Conservation (phyloP, 129 eudicot genomes). For the Kitagawia praeruptora region DNA sequence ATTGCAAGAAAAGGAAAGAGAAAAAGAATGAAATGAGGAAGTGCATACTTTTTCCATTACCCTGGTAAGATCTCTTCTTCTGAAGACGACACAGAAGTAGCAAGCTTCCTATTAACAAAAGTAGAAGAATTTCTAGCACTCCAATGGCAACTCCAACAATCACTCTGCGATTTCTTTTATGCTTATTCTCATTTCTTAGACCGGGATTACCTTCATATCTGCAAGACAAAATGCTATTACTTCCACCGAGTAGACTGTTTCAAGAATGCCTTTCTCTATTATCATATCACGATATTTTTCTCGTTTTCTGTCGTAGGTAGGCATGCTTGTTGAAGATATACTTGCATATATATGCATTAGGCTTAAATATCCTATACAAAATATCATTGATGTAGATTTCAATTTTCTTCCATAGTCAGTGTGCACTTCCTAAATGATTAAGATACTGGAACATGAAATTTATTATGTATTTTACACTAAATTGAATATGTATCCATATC, state of each 20-base stretch:
- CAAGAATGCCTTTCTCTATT: neutral
- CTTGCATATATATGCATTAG: no score
- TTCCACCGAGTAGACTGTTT: neutral
- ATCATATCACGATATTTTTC: neutral
- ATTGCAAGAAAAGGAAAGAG: conserved; percentile 6
- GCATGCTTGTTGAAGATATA: neutral
- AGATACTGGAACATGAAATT: neutral
- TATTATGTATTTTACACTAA: neutral
- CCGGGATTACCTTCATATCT: conserved; percentile 75
- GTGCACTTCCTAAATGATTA: neutral
- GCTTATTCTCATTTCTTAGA: conserved; percentile 34
- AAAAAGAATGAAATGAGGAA: conserved; percentile 2
- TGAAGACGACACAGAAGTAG: conserved; percentile 37
- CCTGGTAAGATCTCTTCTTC: conserved; percentile 30
- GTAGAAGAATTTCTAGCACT: conserved; percentile 38
- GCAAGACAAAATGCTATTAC: conserved; percentile 20
- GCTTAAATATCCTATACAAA: no score
- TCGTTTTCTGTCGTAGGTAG: neutral
- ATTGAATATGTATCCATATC: no score
- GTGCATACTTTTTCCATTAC: conserved; percentile 44
- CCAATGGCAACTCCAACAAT: conserved; percentile 56
- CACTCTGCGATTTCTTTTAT: conserved; percentile 32
- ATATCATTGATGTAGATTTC: no score
- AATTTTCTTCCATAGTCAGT: neutral
- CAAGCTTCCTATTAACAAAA: conserved; percentile 47